Evolutionary conservation across 495 filamentous ascomycete genomes (phyloP).

Genomic region (Penicillium nucicola): DNA sequence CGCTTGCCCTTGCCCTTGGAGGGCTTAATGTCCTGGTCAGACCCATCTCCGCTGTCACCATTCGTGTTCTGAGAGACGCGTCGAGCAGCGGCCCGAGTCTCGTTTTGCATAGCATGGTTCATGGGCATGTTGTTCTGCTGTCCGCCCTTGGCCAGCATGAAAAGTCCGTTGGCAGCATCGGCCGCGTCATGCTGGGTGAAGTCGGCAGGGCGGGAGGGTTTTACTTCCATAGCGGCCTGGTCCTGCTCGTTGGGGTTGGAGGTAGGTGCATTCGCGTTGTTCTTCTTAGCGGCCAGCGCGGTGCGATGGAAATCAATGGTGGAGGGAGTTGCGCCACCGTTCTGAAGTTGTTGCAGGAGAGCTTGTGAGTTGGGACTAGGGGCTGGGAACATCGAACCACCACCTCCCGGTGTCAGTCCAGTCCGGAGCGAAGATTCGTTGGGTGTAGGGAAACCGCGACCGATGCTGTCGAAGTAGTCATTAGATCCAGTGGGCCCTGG

Average conservation of each 20-base stretch:
- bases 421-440: conserved; percentile 95
- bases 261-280: conserved; percentile 45
- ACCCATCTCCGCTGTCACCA: conserved; percentile 47
- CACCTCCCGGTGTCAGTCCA: conserved; percentile 90
- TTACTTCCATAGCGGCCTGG: conserved; percentile 51
- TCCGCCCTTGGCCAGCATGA: conserved; percentile 75
- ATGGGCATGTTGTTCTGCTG: conserved; percentile 46
- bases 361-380: conserved; percentile 84
- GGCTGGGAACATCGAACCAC: conserved; percentile 95
- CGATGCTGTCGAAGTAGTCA: conserved; percentile 79
- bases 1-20: conserved; percentile 71
- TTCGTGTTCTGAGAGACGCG: conserved; percentile 37
- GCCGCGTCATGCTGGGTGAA: conserved; percentile 86
- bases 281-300: conserved; percentile 76
- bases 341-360: conserved; percentile 73
- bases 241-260: conserved; percentile 51
- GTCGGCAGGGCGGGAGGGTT: conserved; percentile 41
- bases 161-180: conserved; percentile 93
- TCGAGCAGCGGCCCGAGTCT: conserved; percentile 24
- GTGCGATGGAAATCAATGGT: conserved; percentile 95
- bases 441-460: conserved; percentile 87
- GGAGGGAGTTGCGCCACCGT: conserved; percentile 79
- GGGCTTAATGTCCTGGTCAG: conserved; percentile 66
- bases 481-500: conserved; percentile 73
- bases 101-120: conserved; percentile 33